A percentile compares a stretch with the other conserved stretches of the same genome.
phyloP scores from a whole-genome alignment of 495 filamentous ascomycete genomes.

The Penicillium subrubescens region DNA sequence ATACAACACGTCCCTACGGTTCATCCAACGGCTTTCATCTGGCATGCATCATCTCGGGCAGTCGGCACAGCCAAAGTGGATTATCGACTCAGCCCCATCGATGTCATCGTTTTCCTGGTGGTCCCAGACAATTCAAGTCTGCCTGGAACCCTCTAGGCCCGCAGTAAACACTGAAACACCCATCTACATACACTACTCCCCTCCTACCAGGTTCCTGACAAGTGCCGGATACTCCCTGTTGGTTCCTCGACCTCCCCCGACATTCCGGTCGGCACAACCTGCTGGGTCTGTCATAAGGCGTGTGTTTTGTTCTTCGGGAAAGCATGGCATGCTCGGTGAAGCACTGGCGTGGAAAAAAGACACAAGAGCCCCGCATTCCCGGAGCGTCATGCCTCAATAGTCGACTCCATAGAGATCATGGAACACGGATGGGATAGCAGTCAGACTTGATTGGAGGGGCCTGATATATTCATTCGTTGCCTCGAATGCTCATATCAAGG shows the following conservation, averaged over 20 bases:
- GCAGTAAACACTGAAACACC: not conserved
- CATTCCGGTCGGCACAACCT: conserved; percentile 7
- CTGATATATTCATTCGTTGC: not conserved
- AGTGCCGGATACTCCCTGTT: not conserved
- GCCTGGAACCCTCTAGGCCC: conserved; percentile 1
- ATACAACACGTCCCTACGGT: not conserved
- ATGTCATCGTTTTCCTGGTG: conserved; percentile 26
- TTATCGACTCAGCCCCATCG: conserved; percentile 25
- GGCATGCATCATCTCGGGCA: conserved; percentile 1
- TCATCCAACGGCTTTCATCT: not conserved
- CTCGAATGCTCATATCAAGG: not conserved
- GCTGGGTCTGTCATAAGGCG: conserved; percentile 13
- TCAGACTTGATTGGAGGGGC: not conserved
- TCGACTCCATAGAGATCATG: not conserved
- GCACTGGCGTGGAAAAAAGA: conserved; percentile 21
- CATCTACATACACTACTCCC: not conserved
- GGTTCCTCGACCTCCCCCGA: not conserved
- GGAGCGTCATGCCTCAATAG: conserved; percentile 20
- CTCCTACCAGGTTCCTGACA: not conserved
- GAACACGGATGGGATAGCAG: not conserved
- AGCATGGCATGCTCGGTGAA: conserved; percentile 18
- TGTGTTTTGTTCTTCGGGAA: conserved; percentile 6
- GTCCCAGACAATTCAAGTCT: conserved; percentile 7
- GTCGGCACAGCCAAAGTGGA: conserved; percentile 12
- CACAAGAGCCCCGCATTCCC: conserved; percentile 30